These are phyloP conservation scores for Schrenkiella parvula DNA, from an alignment of 345 rosid genomes.

Conservation along the genomic window DNA sequence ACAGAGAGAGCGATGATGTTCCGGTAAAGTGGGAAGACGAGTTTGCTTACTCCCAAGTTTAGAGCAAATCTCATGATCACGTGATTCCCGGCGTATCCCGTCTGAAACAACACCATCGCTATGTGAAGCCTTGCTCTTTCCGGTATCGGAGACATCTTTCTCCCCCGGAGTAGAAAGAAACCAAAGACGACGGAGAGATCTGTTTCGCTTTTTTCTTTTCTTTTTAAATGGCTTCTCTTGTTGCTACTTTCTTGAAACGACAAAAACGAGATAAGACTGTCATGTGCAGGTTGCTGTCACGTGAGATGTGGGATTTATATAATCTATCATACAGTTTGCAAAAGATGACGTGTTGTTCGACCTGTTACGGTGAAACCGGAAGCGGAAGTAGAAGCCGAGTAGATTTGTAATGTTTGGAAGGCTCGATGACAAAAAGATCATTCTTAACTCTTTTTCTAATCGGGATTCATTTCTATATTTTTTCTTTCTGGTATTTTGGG, in stretches of 20 bases:
- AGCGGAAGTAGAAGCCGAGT: not conserved
- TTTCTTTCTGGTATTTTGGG: too few species aligned
- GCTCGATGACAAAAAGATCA: too few species aligned
- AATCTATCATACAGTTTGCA: not conserved
- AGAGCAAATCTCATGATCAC: constrained; percentile 61
- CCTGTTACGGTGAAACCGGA: not conserved
- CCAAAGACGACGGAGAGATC: constrained; percentile 12
- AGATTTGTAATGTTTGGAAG: too few species aligned
- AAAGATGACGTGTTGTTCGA: not conserved
- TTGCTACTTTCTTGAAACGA: constrained; percentile 11
- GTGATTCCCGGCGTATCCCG: constrained; percentile 65
- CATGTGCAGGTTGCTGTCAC: constrained; percentile 13
- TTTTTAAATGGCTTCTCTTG: not conserved
- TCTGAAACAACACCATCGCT: constrained; percentile 58
- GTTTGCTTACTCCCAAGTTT: constrained; percentile 70
- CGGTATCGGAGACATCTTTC: constrained; percentile 25
- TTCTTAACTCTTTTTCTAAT: too few species aligned
- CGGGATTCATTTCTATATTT: too few species aligned
- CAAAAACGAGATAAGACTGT: constrained; percentile 24
- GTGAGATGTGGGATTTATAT: constrained; percentile 11
- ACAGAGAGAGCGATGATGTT: constrained; percentile 55
- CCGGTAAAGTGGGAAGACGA: constrained; percentile 65
- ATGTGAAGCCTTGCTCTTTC: constrained; percentile 54
- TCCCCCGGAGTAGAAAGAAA: not conserved
- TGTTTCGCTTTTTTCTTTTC: not conserved